Evolutionary conservation across 208 protist species (phyloP).

Genomic region (Leishmania major): DNA sequence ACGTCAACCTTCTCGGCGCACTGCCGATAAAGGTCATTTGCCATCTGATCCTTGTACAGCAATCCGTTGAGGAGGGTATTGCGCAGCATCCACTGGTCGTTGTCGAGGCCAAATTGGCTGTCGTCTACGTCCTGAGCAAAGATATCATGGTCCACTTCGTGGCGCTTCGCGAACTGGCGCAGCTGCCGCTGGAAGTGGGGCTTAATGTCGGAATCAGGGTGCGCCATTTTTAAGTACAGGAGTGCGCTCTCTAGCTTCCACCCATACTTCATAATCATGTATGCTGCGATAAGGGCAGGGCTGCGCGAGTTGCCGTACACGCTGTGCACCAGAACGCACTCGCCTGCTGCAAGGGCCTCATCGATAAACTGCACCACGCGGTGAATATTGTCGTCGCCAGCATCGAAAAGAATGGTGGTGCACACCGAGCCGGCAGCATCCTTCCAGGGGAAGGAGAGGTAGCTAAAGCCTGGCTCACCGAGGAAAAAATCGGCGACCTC

Average conservation of each 20-base stretch:
- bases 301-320: conserved; percentile 81
- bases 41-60: conserved; percentile 62
- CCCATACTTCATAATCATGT: conserved; percentile 92
- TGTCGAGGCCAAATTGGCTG: conserved; percentile 83
- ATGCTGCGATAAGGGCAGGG: conserved; percentile 84
- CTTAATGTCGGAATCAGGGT: conserved; percentile 90
- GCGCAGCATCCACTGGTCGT: conserved; percentile 93
- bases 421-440: conserved; percentile 73
- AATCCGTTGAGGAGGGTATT: conserved; percentile 91
- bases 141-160: conserved; percentile 78
- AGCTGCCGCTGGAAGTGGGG: conserved; percentile 92
- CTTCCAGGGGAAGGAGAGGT: conserved; percentile 93
- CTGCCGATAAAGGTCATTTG: conserved; percentile 68
- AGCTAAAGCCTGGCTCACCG: conserved; percentile 75
- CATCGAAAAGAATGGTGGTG: conserved; percentile 87
- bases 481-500: conserved; percentile 83
- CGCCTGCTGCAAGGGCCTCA: conserved; percentile 72
- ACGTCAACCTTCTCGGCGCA: conserved; percentile 72
- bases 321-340: conserved; percentile 92
- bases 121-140: conserved; percentile 86
- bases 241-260: conserved; percentile 91
- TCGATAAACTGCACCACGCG: conserved; percentile 84
- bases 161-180: conserved; percentile 83
- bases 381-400: conserved; percentile 81
- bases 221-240: conserved; percentile 84